These are phyloP conservation scores for Daldinia eschscholtzii DNA, from an alignment of 2,329 filamentous ascomycete species.

Conservation along the genomic window DNA sequence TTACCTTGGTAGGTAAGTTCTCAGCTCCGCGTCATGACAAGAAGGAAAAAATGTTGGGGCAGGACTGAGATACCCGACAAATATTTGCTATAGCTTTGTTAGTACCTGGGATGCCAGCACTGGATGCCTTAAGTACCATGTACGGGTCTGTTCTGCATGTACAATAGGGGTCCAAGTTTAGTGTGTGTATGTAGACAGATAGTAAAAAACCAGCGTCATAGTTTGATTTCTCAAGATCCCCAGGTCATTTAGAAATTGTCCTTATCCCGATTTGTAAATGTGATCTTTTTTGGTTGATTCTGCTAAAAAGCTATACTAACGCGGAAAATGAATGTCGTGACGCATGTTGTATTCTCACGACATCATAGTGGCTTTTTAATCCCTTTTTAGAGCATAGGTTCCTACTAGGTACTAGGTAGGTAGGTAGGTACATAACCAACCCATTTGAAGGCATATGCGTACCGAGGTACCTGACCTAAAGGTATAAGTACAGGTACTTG, in stretches of 20 bases:
- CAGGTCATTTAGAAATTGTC: constrained; percentile 9
- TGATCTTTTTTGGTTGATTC: constrained; percentile 6
- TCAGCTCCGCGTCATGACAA: background rate
- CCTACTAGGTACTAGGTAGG: constrained; percentile 6
- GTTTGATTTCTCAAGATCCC: background rate
- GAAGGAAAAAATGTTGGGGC: background rate
- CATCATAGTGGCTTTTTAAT: constrained; percentile 31
- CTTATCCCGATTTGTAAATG: constrained; percentile 17
- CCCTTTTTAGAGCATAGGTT: constrained; percentile 24
- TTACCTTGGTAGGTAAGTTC: background rate
- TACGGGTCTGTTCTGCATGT: background rate
- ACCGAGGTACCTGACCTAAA: no score
- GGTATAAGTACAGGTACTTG: background rate
- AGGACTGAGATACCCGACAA: constrained; percentile 23
- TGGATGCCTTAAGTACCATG: no score
- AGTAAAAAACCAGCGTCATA: background rate
- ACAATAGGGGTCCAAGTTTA: background rate
- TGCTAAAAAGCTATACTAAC: background rate
- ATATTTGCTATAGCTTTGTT: constrained; percentile 5
- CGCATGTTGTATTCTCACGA: constrained; percentile 33
- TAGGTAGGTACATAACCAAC: no score
- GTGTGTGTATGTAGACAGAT: background rate
- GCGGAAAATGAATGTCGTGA: constrained; percentile 34
- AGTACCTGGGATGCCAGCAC: background rate
- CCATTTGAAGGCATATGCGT: no score